A percentile compares a stretch with the other conserved stretches of the same genome.
Conservation (phyloP, 441 rosid species). For the Theobroma grandiflorum region DNA sequence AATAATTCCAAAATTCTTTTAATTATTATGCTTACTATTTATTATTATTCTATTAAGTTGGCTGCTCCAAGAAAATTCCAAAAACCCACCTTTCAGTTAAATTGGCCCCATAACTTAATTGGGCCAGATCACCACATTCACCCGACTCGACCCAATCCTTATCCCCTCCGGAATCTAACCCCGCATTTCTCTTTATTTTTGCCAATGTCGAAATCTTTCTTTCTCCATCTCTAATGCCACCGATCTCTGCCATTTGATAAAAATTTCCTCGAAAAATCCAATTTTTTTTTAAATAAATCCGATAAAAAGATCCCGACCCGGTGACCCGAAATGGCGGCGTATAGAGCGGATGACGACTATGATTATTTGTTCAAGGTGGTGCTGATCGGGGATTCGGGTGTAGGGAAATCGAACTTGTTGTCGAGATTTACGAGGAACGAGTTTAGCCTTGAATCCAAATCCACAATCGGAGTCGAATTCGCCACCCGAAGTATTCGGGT, state of each 20-base stretch:
- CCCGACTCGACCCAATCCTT: not conserved
- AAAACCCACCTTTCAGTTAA: not conserved
- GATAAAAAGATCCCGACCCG: slow-evolving; percentile 18
- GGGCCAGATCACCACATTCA: not conserved
- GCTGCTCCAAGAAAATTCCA: not conserved
- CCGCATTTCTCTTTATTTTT: no score
- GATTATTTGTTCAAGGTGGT: slow-evolving; percentile 80
- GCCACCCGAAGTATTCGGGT: slow-evolving; percentile 75
- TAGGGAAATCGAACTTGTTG: slow-evolving; percentile 74
- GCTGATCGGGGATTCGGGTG: slow-evolving; percentile 79
- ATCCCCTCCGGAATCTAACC: not conserved
- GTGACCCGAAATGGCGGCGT: slow-evolving; percentile 55
- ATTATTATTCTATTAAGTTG: not conserved
- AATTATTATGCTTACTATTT: no score
- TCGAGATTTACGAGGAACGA: slow-evolving; percentile 76
- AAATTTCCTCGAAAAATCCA: not conserved
- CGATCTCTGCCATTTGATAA: not conserved
- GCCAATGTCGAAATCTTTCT: not conserved
- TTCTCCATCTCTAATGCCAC: not conserved
- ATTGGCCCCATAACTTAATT: not conserved
- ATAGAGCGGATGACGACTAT: slow-evolving; percentile 81
- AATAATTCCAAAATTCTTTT: no score
- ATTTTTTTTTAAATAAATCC: not conserved
- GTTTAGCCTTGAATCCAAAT: slow-evolving; percentile 79
- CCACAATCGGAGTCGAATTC: slow-evolving; percentile 81